These are phyloP conservation scores for Rhinocladiella similis DNA, from an alignment of 2,329 filamentous ascomycete species.

Conservation along the genomic window DNA sequence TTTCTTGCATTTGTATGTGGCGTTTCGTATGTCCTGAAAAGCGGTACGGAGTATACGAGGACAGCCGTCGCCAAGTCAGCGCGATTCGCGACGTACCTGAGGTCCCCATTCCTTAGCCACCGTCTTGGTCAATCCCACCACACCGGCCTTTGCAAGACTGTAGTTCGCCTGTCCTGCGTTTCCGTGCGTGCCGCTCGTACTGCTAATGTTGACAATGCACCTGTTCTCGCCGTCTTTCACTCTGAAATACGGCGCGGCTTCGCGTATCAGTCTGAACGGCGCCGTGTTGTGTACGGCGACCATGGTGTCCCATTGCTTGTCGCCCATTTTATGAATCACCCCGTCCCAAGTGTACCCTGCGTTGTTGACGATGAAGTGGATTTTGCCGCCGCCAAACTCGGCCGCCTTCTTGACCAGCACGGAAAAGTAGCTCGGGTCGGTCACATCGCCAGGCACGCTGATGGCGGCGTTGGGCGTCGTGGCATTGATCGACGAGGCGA, in stretches of 20 bases:
- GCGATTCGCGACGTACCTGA: no score
- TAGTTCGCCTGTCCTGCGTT: conserved; percentile 94
- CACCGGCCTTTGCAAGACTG: conserved; percentile 78
- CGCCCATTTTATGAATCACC: conserved; percentile 74
- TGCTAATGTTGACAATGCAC: conserved; percentile 80
- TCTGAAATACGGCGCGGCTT: conserved; percentile 81
- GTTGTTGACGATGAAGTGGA: conserved; percentile 90
- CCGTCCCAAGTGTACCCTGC: conserved; percentile 92
- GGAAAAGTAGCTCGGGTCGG: conserved; percentile 69
- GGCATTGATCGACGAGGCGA: conserved; percentile 69
- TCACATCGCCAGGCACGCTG: conserved; percentile 74
- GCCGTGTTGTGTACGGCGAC: conserved; percentile 79
- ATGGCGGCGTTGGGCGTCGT: conserved; percentile 63
- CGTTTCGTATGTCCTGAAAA: no score
- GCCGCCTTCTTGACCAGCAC: conserved; percentile 72
- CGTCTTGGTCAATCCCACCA: conserved; percentile 80
- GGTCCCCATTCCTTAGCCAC: conserved; percentile 88
- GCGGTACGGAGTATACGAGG: no score
- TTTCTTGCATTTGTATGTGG: no score
- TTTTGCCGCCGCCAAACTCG: conserved; percentile 81
- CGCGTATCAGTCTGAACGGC: conserved; percentile 79
- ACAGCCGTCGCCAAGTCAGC: no score
- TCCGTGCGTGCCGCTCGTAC: conserved; percentile 77
- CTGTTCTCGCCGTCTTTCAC: conserved; percentile 79
- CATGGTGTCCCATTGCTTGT: conserved; percentile 64